Base-by-base conservation (phyloP, 2,329 filamentous ascomycete genomes). In the Botrytis byssoidea region DNA sequence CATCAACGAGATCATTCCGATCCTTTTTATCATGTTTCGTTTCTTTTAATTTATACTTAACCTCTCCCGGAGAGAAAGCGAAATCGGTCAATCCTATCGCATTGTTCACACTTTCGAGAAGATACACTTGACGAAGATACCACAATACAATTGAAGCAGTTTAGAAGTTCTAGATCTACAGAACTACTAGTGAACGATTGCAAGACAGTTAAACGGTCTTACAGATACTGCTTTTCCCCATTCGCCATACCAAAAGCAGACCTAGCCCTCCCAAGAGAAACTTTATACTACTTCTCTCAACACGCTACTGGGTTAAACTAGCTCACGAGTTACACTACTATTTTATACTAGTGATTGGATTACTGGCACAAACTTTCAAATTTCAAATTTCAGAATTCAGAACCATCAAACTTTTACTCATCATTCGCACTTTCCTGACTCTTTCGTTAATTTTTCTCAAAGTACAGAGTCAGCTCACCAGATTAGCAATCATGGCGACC, bases 401-500 rank as follows among this genome's bases (percentile, higher is more conserved):
- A 68, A 40, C 22, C 20, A 10, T 29, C 40, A 55, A 44, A 35
- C 44, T 29, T 70, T 68, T 32, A 37, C 42, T 60, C 37, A 2
- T 44, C 35, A 68, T 29, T 60, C 63, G 70, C 22, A 72, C 46
- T 68, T 72, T 72, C 66, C 66, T 37, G 55, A 32, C 48, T 57
- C 48, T 20, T 42, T 32, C 18, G 25, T 57, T 57, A 1, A 42
- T 68, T 55, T 42, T 35, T 3, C 37, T 66, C n/a, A 67, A 57
- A 32, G n/a, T 40, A 67, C 8, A 14, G 35, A 37, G 61, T 57
- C 44, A 57, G 12, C 61, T 48, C 59, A 57, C 44, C 22, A 57
- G 29, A 59, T 37, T 25, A 68, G n/a, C 63, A 59, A 60, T 37
- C 70, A 72, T 72, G 70, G 70, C 70, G 48, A 48, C 61, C 29